Base-by-base conservation (phyloP, 2,329 filamentous ascomycete species). In the Akanthomyces muscarius region DNA sequence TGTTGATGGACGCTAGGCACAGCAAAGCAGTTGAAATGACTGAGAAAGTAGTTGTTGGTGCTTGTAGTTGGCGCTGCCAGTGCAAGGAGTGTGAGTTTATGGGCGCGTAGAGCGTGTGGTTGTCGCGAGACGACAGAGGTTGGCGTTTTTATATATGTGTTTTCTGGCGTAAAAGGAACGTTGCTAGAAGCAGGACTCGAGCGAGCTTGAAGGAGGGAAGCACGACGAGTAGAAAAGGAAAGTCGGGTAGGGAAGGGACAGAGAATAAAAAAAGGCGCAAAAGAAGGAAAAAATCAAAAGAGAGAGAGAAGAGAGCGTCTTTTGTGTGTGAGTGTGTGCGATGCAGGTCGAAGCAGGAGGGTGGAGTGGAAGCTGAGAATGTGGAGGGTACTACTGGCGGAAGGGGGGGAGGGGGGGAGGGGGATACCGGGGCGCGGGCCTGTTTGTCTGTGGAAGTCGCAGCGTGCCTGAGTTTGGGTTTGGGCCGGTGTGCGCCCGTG, bases 31-130 rank as follows among this genome's bases (percentile, higher is more conserved):
- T 51, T 25, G 11, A 41, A 28, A 30, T 30, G 28, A 30, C 28
- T 7, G 23, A 41, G 21, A 7, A 41, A 48, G 4, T 80, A 65
- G 38, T 18, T 54, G 51, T 38, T 33, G 5, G 69, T 63, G 62
- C 64, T 66, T 53, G 61, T 66, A 65, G 57, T 61, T 61, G 57
- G 57, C 57, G 28, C 57, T 53, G 57, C 57, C 57, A 61, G 52
- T 48, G 36, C 25, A 53, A 36, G n/a, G 57, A 61, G 23, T 58
- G 55, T 59, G 44, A 38, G n/a, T n/a, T 47, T 44, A 3, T 52
- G 54, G 28, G 42, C 30, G 44, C 52, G 56, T 50, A 50, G n/a
- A 25, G 47, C 47, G 47, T 44, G 36, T n/a, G 48, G 38, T 51
- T 51, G 23, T 60, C 47, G 45, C 42, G 47, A 50, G 57, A 42